phyloP scores from a whole-genome alignment of 1,284 basidiomycete genomes.

The Rhizoctonia solani region DNA sequence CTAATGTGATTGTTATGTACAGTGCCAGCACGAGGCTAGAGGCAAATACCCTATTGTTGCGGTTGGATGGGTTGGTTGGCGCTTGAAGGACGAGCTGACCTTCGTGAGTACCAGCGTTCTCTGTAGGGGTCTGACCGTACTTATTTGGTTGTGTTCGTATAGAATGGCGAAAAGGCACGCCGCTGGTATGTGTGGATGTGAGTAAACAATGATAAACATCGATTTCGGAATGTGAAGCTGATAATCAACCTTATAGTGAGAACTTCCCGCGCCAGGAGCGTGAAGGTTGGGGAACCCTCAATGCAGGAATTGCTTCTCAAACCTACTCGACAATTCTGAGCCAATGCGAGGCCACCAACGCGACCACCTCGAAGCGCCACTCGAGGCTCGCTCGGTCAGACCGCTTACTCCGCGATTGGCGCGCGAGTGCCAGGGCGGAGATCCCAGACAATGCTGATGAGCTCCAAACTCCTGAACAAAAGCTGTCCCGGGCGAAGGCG shows the following conservation, averaged over 20 bases:
- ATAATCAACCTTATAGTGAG: not conserved
- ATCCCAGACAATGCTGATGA: not conserved
- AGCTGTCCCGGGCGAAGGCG: not conserved
- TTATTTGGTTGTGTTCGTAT: not conserved
- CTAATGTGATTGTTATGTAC: not conserved
- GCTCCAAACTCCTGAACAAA: not conserved
- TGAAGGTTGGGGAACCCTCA: not conserved
- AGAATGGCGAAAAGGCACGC: not conserved
- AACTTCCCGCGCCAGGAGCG: not conserved
- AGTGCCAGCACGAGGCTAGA: not conserved
- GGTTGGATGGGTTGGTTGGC: not conserved
- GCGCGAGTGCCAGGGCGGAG: not conserved
- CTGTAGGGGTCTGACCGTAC: not conserved
- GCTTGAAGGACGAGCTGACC: not conserved
- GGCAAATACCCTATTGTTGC: not conserved
- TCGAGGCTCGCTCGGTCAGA: not conserved
- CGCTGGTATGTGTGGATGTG: not conserved
- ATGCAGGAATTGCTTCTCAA: not conserved
- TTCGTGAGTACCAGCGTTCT: not conserved
- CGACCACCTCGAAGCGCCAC: not conserved
- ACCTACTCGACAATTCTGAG: not conserved
- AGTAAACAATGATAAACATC: not conserved
- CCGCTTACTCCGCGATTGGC: not conserved
- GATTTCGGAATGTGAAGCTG: not conserved
- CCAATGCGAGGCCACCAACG: not conserved